These are phyloP conservation scores for Athelia psychrophila DNA, from an alignment of 1,284 basidiomycete genomes.

Conservation along the genomic window DNA sequence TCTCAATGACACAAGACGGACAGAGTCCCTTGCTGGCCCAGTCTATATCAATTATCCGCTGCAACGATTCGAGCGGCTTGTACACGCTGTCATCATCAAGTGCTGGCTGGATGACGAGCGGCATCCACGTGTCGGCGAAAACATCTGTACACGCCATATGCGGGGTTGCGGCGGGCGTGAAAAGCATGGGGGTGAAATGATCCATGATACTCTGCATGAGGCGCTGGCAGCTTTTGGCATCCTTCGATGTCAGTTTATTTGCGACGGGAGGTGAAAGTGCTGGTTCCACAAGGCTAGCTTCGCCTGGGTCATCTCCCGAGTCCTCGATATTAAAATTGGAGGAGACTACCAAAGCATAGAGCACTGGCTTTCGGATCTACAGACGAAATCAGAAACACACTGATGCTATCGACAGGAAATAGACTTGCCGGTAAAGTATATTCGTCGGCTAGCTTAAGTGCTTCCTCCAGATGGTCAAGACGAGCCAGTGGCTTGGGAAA, in stretches of 20 bases:
- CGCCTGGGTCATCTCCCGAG: too few species aligned
- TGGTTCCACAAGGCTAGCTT: too few species aligned
- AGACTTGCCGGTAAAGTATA: constrained; percentile 38
- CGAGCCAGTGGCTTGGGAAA: constrained; percentile 34
- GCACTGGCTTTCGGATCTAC: constrained; percentile 58
- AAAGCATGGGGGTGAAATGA: constrained; percentile 68
- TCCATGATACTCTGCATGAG: constrained; percentile 52
- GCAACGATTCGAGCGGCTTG: constrained; percentile 65
- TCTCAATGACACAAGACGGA: constrained; percentile 51
- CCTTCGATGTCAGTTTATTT: neutral
- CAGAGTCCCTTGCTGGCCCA: constrained; percentile 62
- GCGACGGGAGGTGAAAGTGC: too few species aligned
- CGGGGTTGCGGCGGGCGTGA: constrained; percentile 61
- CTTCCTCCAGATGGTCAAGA: constrained; percentile 43
- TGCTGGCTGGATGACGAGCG: constrained; percentile 60
- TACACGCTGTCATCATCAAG: constrained; percentile 55
- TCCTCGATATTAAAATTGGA: constrained; percentile 47
- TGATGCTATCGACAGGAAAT: neutral
- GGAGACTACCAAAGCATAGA: constrained; percentile 58
- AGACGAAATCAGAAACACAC: neutral
- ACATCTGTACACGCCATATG: constrained; percentile 73
- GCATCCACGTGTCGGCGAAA: constrained; percentile 69
- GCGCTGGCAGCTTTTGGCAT: constrained; percentile 27
- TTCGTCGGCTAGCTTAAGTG: constrained; percentile 43
- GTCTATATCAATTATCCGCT: constrained; percentile 50